Conservation (phyloP, 371 early-diverging fungal genomes). For the Actinomortierella wolfii region DNA sequence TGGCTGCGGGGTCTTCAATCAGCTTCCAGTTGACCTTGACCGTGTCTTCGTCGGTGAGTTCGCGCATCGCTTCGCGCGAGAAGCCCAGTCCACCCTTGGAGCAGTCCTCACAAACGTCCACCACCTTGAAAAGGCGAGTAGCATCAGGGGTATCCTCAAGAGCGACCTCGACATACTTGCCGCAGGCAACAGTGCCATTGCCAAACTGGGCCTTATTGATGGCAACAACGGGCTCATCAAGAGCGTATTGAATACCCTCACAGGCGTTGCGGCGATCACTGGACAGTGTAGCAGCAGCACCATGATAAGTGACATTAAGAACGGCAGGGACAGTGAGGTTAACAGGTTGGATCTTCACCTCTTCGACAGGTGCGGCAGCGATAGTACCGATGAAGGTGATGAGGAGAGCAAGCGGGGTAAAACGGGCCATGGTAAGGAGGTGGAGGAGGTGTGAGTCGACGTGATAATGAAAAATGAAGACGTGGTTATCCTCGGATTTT, state of each 20-base stretch:
- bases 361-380: conserved; percentile 12
- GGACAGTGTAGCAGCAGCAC: conserved; percentile 11
- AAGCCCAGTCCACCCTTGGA: conserved; percentile 13
- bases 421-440: conserved; percentile 15
- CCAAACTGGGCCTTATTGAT: conserved; percentile 20
- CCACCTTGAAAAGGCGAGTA: conserved; percentile 17
- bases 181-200: conserved; percentile 15
- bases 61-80: conserved; percentile 11
- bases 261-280: conserved; percentile 15
- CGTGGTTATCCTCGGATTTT: neutral
- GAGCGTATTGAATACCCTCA: conserved; percentile 22
- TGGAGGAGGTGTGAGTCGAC: neutral
- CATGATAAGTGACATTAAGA: conserved; percentile 14
- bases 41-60: conserved; percentile 7
- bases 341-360: neutral
- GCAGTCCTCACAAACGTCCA: conserved; percentile 22
- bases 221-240: conserved; percentile 20
- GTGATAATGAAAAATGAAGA: neutral
- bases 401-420: conserved; percentile 16
- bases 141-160: conserved; percentile 11
- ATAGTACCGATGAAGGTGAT: conserved; percentile 15
- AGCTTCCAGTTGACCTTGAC: conserved; percentile 27
- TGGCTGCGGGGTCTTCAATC: conserved; percentile 3
- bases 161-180: conserved; percentile 28
- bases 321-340: neutral